phyloP scores from a whole-genome alignment of 1,284 basidiomycete genomes.

The Pisolithus thermaeus region DNA sequence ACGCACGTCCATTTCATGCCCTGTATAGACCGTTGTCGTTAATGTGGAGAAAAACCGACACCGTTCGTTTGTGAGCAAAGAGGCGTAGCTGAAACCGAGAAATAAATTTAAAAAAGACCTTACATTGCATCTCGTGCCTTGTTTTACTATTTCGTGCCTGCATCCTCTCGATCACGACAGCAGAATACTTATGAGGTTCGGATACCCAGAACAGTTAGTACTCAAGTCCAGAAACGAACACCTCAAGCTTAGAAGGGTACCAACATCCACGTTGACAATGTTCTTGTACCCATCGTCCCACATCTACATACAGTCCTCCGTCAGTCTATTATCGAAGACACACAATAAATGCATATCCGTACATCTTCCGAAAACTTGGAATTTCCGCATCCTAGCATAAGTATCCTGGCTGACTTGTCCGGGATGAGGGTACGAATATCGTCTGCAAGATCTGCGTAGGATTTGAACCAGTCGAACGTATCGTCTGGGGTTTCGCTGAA shows the following conservation, averaged over 20 bases:
- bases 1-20: constrained; percentile 87
- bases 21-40: constrained; percentile 31
- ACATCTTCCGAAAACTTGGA: constrained; percentile 76
- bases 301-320: constrained; percentile 48
- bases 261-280: constrained; percentile 81
- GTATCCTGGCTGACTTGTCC: constrained; percentile 57
- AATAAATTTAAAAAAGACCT: constrained; percentile 19
- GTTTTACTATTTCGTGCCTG: constrained; percentile 43
- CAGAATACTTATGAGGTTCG: constrained; percentile 58
- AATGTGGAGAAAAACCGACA: neutral
- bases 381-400: constrained; percentile 92
- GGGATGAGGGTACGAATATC: constrained; percentile 61
- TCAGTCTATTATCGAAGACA: constrained; percentile 1
- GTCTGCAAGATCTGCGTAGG: constrained; percentile 59
- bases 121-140: constrained; percentile 77
- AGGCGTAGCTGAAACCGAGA: too few species aligned
- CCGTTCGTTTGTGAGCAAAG: neutral
- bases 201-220: too few species aligned
- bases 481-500: constrained; percentile 56
- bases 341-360: constrained; percentile 10
- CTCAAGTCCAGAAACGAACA: neutral
- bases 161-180: constrained; percentile 81
- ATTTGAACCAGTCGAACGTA: constrained; percentile 86
- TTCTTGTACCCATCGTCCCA: constrained; percentile 85
- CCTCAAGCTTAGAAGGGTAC: constrained; percentile 15